Percentiles rank a stretch among this genome's conserved stretches.
phyloP scores from a whole-genome alignment of 2,329 filamentous ascomycete genomes.

The Tolypocladium guangdongense region DNA sequence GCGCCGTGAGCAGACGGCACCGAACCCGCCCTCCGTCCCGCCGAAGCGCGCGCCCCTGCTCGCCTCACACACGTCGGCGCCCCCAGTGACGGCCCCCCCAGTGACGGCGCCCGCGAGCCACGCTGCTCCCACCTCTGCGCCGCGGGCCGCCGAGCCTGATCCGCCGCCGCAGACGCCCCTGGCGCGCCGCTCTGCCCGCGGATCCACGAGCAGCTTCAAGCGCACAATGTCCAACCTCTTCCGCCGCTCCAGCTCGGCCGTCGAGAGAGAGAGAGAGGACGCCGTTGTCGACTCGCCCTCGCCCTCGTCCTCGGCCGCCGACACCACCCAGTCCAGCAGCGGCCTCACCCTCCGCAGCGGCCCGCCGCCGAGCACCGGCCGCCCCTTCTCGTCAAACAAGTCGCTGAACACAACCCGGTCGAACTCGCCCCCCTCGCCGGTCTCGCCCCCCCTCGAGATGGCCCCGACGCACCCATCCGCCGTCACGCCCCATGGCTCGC shows the following conservation, averaged over 20 bases:
- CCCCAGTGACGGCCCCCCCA: neutral
- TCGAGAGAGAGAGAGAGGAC: slow-evolving; percentile 15
- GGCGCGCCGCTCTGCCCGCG: slow-evolving; percentile 29
- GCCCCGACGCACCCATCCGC: slow-evolving; percentile 14
- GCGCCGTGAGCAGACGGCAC: slow-evolving; percentile 12
- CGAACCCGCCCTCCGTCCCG: slow-evolving; percentile 3
- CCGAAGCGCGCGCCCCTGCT: slow-evolving; percentile 7
- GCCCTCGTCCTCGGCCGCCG: slow-evolving; percentile 3
- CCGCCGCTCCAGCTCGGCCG: slow-evolving; percentile 28
- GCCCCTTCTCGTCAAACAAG: slow-evolving; percentile 35
- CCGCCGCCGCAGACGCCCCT: slow-evolving; percentile 16
- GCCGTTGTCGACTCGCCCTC: slow-evolving; percentile 8
- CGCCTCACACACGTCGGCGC: neutral
- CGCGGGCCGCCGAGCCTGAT: slow-evolving; percentile 14
- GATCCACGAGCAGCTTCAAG: slow-evolving; percentile 33
- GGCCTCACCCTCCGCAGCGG: slow-evolving; percentile 16
- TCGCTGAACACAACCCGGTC: slow-evolving; percentile 35
- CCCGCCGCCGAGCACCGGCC: slow-evolving; percentile 16
- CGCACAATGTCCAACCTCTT: slow-evolving; percentile 41
- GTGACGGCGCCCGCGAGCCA: neutral
- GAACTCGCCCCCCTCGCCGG: slow-evolving; percentile 39
- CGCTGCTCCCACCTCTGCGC: slow-evolving; percentile 5
- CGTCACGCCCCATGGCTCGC: slow-evolving; percentile 13
- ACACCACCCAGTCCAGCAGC: slow-evolving; percentile 12
- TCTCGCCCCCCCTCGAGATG: slow-evolving; percentile 32